Conservation (phyloP, 192 early-diverging fungal species). For the Linnemannia hyalina region DNA sequence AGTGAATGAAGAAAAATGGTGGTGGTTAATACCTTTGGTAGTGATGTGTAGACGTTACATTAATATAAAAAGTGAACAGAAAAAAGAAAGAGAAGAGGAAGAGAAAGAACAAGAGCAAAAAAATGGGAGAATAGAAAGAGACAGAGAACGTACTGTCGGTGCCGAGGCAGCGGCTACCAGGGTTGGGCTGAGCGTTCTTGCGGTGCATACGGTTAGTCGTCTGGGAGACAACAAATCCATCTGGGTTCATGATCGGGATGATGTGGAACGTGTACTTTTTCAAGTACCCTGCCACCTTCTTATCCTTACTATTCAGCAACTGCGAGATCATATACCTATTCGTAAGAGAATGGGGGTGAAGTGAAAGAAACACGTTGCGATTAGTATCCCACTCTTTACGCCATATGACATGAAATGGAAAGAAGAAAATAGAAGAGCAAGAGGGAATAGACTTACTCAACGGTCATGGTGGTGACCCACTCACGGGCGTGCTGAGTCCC, state of each 20-base stretch:
- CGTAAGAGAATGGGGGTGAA: neutral
- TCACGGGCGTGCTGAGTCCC: conserved; percentile 72
- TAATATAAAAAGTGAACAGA: neutral
- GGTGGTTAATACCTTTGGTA: neutral
- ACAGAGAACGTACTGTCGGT: conserved; percentile 49
- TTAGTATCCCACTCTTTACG: no score
- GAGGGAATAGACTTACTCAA: conserved; percentile 47
- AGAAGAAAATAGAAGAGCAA: neutral
- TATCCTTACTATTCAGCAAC: conserved; percentile 48
- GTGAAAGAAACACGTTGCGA: neutral
- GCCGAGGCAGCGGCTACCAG: conserved; percentile 36
- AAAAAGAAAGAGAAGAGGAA: neutral
- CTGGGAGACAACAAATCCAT: conserved; percentile 70
- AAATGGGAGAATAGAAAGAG: neutral
- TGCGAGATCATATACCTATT: conserved; percentile 38
- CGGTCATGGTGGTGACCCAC: conserved; percentile 68
- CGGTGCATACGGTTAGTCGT: conserved; percentile 59
- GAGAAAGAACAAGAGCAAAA: neutral
- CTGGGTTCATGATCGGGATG: conserved; percentile 71
- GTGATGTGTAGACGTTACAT: neutral
- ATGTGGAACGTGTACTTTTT: conserved; percentile 65
- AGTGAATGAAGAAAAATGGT: neutral
- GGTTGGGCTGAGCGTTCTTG: conserved; percentile 64
- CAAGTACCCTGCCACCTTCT: conserved; percentile 56
- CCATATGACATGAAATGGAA: neutral